Conservation (phyloP, 129 eudicot species). For the Tagetes patula region DNA sequence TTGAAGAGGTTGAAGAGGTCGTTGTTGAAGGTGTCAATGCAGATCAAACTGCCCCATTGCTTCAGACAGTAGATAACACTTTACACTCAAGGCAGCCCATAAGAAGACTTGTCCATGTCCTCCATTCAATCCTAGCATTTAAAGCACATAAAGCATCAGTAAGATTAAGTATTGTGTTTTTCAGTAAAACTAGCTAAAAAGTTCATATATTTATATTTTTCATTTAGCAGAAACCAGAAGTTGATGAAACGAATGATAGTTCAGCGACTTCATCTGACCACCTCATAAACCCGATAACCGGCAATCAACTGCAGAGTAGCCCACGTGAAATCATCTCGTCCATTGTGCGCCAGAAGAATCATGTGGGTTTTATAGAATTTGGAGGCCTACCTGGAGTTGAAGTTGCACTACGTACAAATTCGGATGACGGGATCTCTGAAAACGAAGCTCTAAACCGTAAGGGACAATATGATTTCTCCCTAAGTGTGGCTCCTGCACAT, state of each 20-base stretch:
- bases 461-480: not conserved
- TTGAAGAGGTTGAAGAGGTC: not conserved
- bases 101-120: not conserved
- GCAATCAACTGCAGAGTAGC: not conserved
- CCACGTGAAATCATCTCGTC: conserved; percentile 17
- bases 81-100: not conserved
- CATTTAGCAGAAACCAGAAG: conserved; percentile 16
- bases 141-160: conserved; percentile 7
- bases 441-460: not conserved
- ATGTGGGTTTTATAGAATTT: conserved; percentile 7
- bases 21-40: not conserved
- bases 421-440: conserved; percentile 24
- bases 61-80: not conserved
- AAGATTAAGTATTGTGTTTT: no score
- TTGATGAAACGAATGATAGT: conserved; percentile 5
- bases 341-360: conserved; percentile 30
- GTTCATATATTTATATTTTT: not conserved
- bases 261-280: not conserved
- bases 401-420: conserved; percentile 31
- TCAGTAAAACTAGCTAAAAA: not conserved
- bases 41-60: conserved; percentile 25
- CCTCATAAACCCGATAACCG: not conserved
- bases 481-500: not conserved
- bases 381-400: conserved; percentile 34
- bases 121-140: not conserved